phyloP scores from a whole-genome alignment of 345 rosid species.

The Eucalyptus sp. region DNA sequence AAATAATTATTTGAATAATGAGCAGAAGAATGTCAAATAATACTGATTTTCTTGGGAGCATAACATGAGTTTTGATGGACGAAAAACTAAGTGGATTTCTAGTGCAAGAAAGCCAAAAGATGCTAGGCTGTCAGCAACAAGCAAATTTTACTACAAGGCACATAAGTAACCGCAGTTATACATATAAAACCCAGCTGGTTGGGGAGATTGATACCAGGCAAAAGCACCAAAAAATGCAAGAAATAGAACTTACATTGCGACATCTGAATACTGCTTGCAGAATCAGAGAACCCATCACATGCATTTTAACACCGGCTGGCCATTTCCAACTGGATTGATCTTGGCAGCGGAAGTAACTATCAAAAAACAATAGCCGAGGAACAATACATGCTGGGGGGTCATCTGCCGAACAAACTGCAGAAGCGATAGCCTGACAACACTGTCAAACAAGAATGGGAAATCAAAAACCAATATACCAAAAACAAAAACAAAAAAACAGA shows the following conservation, averaged over 20 bases:
- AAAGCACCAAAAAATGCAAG: neutral
- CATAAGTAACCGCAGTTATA: neutral
- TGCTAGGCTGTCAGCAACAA: neutral
- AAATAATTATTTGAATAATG: neutral
- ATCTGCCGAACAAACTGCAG: conserved; percentile 43
- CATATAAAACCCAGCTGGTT: neutral
- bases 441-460: conserved; percentile 13
- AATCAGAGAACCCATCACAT: conserved; percentile 78
- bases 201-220: neutral
- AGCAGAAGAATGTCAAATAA: neutral
- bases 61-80: neutral
- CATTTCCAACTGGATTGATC: conserved; percentile 68
- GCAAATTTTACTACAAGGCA: neutral
- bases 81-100: neutral
- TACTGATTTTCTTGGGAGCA: neutral
- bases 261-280: conserved; percentile 78
- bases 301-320: conserved; percentile 67
- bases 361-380: conserved; percentile 75
- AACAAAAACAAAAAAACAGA: neutral
- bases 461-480: neutral
- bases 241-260: conserved; percentile 49
- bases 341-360: conserved; percentile 47
- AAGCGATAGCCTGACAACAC: conserved; percentile 81
- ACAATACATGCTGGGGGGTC: conserved; percentile 48
- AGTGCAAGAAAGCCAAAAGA: neutral